Conservation (phyloP, 208 protist species). For the Borovskyia barvae region DNA sequence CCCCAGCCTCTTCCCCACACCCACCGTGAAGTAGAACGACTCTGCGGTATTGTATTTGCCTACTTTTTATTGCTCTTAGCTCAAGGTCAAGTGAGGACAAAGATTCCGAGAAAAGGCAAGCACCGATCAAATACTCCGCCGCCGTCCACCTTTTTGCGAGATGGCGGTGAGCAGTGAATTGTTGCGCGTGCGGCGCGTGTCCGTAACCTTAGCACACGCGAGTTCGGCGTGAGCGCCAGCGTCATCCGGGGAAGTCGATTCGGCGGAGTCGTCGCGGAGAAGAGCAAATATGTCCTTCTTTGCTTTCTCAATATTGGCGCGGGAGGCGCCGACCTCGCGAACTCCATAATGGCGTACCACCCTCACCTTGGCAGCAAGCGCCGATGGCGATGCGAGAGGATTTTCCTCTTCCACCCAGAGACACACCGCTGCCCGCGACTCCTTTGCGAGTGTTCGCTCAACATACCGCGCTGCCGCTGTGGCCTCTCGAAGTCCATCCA, state of each 20-base stretch:
- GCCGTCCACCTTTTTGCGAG: neutral
- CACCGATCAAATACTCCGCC: no score
- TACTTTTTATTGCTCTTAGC: no score
- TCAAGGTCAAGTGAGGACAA: no score
- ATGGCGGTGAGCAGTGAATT: slow-evolving; percentile 12
- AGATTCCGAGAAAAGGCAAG: no score
- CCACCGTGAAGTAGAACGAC: no score
- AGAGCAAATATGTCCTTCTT: slow-evolving; percentile 32
- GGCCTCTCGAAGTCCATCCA: slow-evolving; percentile 15
- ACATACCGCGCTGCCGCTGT: slow-evolving; percentile 19
- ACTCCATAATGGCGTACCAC: slow-evolving; percentile 21
- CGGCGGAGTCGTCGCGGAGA: slow-evolving; percentile 1
- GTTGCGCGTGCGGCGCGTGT: slow-evolving; percentile 15
- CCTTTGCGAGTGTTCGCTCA: slow-evolving; percentile 9
- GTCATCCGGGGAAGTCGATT: neutral
- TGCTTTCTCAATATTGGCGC: slow-evolving; percentile 22
- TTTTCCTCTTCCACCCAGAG: slow-evolving; percentile 22
- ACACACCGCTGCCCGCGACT: slow-evolving; percentile 12
- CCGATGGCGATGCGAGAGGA: neutral
- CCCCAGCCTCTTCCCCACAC: no score
- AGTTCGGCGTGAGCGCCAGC: slow-evolving; percentile 1
- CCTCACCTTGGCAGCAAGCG: neutral
- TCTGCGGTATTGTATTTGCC: no score
- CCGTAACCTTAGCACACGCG: neutral
- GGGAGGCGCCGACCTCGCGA: slow-evolving; percentile 17